Base-by-base conservation (phyloP, 2,329 filamentous ascomycete genomes). In the Scytalidium lignicola region DNA sequence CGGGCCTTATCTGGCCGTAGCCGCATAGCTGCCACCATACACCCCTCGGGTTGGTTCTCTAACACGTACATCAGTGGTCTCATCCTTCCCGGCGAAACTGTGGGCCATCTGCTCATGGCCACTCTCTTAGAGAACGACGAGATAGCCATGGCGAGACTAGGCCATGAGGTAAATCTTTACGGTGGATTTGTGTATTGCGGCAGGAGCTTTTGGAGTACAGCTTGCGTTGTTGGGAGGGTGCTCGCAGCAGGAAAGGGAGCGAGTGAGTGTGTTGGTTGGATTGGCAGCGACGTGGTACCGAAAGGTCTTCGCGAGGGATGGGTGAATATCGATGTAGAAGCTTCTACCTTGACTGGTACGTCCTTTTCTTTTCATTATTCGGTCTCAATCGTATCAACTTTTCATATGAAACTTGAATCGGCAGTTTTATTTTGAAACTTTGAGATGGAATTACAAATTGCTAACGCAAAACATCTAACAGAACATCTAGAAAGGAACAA, bases 171-270 rank as follows among this genome's bases (percentile, higher is more conserved):
- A 3, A 83, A 82, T 53, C 65, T 86, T 1, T 82, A 79, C 41
- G 79, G 80, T 15, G 83, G 83, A 0, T 86, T 86, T 54, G 72
- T 84, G 2, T 85, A 85, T 58, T 67, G 65, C 3, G 74, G 74
- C 2, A 83, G 80, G 68, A 86, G 81, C 53, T 86, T 85, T 62
- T 86, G 83, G 83, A 86, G 82, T 64, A 84, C 79, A 1, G 73
- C 76, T 12, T 85, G 82, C 60, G 72, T 86, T 40, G 76, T 86
- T 9, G 83, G 82, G 3, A 76, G 81, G 22, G 80, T 86, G 2
- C 67, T 86, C 28, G 82, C 82, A 23, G 82, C 81, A 22, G 78
- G 79, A 7, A 75, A 75, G 47, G 81, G 80, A 2, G 76, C 81
- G 15, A 75, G 75, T 0, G 82, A 86, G 60, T 82, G 82, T 60